These are phyloP conservation scores for Baudoinia panamericana DNA, from an alignment of 495 filamentous ascomycete species.

Conservation along the genomic window DNA sequence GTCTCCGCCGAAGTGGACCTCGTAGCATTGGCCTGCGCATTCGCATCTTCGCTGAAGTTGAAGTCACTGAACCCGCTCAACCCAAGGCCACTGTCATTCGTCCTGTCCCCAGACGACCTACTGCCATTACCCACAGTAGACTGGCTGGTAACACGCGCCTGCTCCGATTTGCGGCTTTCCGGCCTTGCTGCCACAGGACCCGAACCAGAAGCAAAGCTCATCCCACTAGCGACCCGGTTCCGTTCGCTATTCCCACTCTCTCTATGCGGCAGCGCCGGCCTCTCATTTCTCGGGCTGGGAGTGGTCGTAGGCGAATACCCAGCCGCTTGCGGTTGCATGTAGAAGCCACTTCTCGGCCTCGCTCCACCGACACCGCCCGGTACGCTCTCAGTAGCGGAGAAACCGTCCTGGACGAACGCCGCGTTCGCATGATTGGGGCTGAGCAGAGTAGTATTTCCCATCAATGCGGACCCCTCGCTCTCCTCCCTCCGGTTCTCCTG, in stretches of 20 bases:
- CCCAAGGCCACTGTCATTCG: constrained; percentile 4
- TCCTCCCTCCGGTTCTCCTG: neutral
- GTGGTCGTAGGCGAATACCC: constrained; percentile 1
- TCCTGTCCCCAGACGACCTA: neutral
- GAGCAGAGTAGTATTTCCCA: neutral
- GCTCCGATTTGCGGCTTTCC: too few relatives aligned
- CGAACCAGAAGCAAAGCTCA: constrained; percentile 5
- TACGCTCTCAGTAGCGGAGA: neutral
- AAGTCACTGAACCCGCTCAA: constrained; percentile 12
- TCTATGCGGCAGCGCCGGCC: constrained; percentile 4
- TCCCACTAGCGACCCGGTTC: constrained; percentile 8
- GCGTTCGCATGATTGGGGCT: neutral
- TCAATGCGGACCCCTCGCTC: neutral
- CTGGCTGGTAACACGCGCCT: neutral
- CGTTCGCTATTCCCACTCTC: constrained; percentile 15
- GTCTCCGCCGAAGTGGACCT: constrained; percentile 3
- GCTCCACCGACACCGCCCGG: neutral
- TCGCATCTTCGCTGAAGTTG: constrained; percentile 11
- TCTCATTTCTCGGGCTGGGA: neutral
- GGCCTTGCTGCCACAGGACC: too few relatives aligned
- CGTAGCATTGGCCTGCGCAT: neutral
- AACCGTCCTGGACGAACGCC: constrained; percentile 6
- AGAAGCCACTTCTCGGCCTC: constrained; percentile 6
- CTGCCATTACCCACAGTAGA: neutral
- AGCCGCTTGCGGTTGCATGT: constrained; percentile 7